Evolutionary conservation across 768 basidiomycete genomes (phyloP).

Genomic region (Kwoniella europaea): DNA sequence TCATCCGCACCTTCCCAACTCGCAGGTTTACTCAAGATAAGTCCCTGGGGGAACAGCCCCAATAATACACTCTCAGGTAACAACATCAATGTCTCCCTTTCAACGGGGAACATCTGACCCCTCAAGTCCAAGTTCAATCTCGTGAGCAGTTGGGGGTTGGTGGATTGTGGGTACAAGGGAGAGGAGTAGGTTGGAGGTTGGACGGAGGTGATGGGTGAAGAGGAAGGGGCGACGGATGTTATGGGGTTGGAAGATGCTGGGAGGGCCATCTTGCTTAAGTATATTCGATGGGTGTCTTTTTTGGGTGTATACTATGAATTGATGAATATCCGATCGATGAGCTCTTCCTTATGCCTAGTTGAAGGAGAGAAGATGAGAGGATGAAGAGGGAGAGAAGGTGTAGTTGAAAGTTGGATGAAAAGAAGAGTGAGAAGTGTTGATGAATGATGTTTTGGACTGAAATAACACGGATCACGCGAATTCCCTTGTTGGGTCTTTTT

Average conservation of each 20-base stretch:
- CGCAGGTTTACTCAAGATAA: conserved; percentile 82
- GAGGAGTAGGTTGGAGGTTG: conserved; percentile 42
- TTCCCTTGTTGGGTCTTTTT: neutral
- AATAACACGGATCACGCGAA: neutral
- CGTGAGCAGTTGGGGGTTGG: conserved; percentile 82
- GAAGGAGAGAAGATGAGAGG: neutral
- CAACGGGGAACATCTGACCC: conserved; percentile 87
- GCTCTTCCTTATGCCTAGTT: neutral
- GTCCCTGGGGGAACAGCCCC: conserved; percentile 95
- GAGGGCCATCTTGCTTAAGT: conserved; percentile 38
- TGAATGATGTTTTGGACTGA: conserved; percentile 17
- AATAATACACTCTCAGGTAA: conserved; percentile 95
- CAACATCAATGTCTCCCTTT: conserved; percentile 97
- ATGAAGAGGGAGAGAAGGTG: neutral
- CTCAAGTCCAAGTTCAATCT: conserved; percentile 90
- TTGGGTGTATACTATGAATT: too few species aligned
- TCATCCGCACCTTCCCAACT: conserved; percentile 74
- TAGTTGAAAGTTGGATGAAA: conserved; percentile 9
- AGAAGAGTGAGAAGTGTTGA: neutral
- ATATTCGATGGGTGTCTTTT: neutral
- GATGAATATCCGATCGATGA: too few species aligned
- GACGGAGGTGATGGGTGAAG: conserved; percentile 57
- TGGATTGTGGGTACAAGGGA: conserved; percentile 33
- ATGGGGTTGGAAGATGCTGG: conserved; percentile 57
- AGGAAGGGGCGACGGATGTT: conserved; percentile 57